Conservation (phyloP, 352 stramenopile genomes). For the Phytophthora boehmeriae region DNA sequence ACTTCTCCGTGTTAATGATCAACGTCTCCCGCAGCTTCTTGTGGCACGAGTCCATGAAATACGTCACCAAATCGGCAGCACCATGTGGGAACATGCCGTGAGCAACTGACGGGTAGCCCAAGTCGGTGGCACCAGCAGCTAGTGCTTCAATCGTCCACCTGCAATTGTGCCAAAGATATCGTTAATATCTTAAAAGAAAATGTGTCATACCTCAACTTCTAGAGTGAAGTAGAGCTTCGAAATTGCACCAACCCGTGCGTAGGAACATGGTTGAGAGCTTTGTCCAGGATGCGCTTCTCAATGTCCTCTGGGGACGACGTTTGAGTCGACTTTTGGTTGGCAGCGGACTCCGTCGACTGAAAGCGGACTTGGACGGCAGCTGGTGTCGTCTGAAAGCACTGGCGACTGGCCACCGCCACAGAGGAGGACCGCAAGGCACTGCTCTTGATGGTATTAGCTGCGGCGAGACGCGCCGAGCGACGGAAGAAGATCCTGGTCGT, state of each 20-base stretch:
- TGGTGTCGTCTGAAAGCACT: constrained; percentile 13
- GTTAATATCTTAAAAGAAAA: constrained; percentile 14
- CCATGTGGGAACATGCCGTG: constrained; percentile 85
- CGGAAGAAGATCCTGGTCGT: constrained; percentile 27
- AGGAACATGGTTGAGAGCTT: constrained; percentile 54
- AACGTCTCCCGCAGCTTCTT: constrained; percentile 63
- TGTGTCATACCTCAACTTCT: constrained; percentile 12
- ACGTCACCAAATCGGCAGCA: constrained; percentile 81
- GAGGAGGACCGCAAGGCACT: constrained; percentile 10
- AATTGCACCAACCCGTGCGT: constrained; percentile 47
- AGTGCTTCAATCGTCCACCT: constrained; percentile 84
- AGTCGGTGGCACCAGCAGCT: constrained; percentile 66
- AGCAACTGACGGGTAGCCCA: constrained; percentile 77
- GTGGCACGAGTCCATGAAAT: constrained; percentile 84
- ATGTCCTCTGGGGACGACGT: constrained; percentile 33
- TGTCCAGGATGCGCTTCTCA: constrained; percentile 60
- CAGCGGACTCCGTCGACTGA: constrained; percentile 25
- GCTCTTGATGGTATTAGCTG: constrained; percentile 13
- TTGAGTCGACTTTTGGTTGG: constrained; percentile 21
- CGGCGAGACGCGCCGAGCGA: constrained; percentile 20
- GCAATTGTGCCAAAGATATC: too few relatives aligned
- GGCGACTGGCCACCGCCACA: constrained; percentile 5
- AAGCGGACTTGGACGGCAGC: constrained; percentile 14
- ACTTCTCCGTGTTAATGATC: constrained; percentile 57
- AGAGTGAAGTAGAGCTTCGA: constrained; percentile 1